Percentiles rank a stretch among this genome's conserved stretches.
These are phyloP conservation scores for Pseudocercospora ulei DNA, from an alignment of 2,329 filamentous ascomycete species.

Conservation along the genomic window DNA sequence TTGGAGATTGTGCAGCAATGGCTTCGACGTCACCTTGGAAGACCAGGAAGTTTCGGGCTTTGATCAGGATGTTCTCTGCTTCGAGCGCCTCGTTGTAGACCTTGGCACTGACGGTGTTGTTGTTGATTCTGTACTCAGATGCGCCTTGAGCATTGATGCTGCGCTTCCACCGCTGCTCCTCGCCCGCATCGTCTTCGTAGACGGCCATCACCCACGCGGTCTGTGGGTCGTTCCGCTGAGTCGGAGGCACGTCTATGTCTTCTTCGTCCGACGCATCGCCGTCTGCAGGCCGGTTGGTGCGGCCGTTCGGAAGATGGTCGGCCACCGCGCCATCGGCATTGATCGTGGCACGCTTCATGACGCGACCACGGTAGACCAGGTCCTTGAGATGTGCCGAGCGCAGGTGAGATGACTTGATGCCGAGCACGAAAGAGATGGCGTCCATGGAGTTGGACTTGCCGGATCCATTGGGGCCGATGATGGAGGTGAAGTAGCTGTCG, in stretches of 20 bases:
- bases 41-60: slow-evolving; percentile 92
- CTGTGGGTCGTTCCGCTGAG: slow-evolving; percentile 69
- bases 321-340: slow-evolving; percentile 78
- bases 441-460: slow-evolving; percentile 99
- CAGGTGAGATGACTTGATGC: slow-evolving; percentile 96
- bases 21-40: slow-evolving; percentile 98
- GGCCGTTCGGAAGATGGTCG: slow-evolving; percentile 31
- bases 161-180: slow-evolving; percentile 92
- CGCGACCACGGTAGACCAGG: slow-evolving; percentile 87
- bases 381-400: slow-evolving; percentile 90
- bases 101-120: slow-evolving; percentile 73
- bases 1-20: slow-evolving; percentile 88
- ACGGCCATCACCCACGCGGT: slow-evolving; percentile 99
- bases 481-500: slow-evolving; percentile 97
- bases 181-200: slow-evolving; percentile 91
- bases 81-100: slow-evolving; percentile 92
- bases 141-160: slow-evolving; percentile 78
- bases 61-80: slow-evolving; percentile 91
- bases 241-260: slow-evolving; percentile 47
- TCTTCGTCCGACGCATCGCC: slow-evolving; percentile 41
- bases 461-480: slow-evolving; percentile 98
- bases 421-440: slow-evolving; percentile 95
- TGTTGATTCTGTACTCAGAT: slow-evolving; percentile 96
- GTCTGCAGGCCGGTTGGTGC: slow-evolving; percentile 47
- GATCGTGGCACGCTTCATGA: slow-evolving; percentile 83